A percentile compares a stretch with the other conserved stretches of the same genome.
Conservation (phyloP, 2,329 filamentous ascomycete genomes). For the Epichloe sp. region DNA sequence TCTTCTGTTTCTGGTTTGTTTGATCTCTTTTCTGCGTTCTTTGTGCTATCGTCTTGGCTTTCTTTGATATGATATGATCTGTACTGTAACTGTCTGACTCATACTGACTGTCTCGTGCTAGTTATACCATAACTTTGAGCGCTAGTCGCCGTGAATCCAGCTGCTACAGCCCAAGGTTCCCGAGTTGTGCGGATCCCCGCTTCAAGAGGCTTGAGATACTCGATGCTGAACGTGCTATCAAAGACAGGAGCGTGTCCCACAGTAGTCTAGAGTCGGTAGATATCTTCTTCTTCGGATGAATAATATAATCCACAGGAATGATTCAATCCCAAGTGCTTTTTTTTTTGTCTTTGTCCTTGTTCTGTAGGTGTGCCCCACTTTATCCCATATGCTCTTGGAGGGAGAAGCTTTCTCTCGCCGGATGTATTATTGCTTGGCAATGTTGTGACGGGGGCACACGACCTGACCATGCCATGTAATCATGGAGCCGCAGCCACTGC, state of each 20-base stretch:
- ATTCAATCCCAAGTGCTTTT: background rate
- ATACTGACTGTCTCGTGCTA: conserved; percentile 37
- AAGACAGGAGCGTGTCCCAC: conserved; percentile 22
- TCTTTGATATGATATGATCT: conserved; percentile 9
- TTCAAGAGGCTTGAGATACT: conserved; percentile 13
- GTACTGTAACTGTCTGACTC: conserved; percentile 20
- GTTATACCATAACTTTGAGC: conserved; percentile 52
- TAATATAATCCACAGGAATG: conserved; percentile 2
- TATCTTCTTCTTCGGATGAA: conserved; percentile 16
- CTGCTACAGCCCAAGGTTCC: conserved; percentile 33
- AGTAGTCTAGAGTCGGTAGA: conserved; percentile 18
- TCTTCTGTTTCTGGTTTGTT: conserved; percentile 12
- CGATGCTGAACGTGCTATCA: conserved; percentile 33
- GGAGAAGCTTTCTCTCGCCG: background rate
- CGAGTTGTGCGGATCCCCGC: conserved; percentile 24
- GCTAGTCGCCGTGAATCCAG: conserved; percentile 43
- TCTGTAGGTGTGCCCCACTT: background rate
- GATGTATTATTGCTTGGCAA: background rate
- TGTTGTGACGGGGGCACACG: background rate
- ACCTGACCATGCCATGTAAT: background rate
- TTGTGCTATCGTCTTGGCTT: conserved; percentile 61
- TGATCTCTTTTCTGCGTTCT: conserved; percentile 14
- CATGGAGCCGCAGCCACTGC: background rate
- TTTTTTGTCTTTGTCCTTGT: background rate
- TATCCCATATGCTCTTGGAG: conserved; percentile 1